Conservation (phyloP, 2,329 filamentous ascomycete species). For the Sarocladium strictum region DNA sequence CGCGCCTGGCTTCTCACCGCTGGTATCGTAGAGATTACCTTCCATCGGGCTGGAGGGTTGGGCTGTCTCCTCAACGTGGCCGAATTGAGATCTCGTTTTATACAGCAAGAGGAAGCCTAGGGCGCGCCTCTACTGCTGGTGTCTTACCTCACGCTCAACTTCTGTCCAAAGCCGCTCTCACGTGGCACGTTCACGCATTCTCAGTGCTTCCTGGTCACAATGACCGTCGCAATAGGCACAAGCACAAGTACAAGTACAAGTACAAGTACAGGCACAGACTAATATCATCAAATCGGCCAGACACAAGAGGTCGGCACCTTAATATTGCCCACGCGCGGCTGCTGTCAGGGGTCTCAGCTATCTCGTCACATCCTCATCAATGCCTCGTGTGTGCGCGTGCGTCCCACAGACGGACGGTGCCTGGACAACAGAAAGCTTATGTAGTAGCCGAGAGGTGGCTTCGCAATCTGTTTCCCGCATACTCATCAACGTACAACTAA, state of each 20-base stretch:
- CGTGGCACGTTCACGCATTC: too few species aligned
- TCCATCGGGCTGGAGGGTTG: too few species aligned
- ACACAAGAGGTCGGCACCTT: neutral
- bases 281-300: neutral
- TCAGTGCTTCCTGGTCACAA: too few species aligned
- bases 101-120: too few species aligned
- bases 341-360: neutral
- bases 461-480: neutral
- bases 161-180: too few species aligned
- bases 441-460: neutral
- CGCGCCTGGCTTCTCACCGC: neutral
- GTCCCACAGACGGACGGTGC: neutral
- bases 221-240: neutral
- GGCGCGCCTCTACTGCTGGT: too few species aligned
- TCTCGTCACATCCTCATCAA: neutral
- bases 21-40: neutral
- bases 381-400: neutral
- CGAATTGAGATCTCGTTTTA: too few species aligned
- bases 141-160: too few species aligned
- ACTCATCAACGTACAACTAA: neutral
- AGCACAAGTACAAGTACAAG: too few species aligned
- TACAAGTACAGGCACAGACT: neutral
- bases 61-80: too few species aligned
- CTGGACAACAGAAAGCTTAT: conserved; percentile 3
- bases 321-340: neutral